Evolutionary conservation across 2,329 filamentous ascomycete genomes (phyloP).

Genomic region (Fusarium irregulare): DNA sequence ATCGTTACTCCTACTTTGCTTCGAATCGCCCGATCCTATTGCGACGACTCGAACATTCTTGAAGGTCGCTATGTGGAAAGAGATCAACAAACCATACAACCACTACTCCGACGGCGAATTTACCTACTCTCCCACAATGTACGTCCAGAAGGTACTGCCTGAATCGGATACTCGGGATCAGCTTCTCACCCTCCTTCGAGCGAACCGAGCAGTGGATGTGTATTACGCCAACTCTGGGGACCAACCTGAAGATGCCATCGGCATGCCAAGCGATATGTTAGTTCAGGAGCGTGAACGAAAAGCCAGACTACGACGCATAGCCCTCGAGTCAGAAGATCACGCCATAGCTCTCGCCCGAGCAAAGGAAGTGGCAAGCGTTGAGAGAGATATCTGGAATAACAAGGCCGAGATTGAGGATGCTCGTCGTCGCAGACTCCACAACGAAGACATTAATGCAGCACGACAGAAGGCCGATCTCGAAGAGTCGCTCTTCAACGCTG

Average conservation of each 20-base stretch:
- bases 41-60: conserved; percentile 68
- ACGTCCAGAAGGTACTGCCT: conserved; percentile 62
- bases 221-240: conserved; percentile 65
- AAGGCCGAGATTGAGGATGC: conserved; percentile 65
- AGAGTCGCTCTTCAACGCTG: conserved; percentile 52
- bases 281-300: conserved; percentile 63
- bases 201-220: conserved; percentile 64
- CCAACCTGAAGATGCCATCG: conserved; percentile 65
- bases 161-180: conserved; percentile 54
- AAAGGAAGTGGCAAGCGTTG: conserved; percentile 63
- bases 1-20: conserved; percentile 68
- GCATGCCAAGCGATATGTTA: conserved; percentile 63
- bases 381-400: conserved; percentile 61
- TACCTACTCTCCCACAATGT: conserved; percentile 74
- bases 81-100: conserved; percentile 70
- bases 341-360: conserved; percentile 59
- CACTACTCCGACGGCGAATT: conserved; percentile 63
- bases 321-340: conserved; percentile 62
- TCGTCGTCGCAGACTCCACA: conserved; percentile 59
- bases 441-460: conserved; percentile 58
- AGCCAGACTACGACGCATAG: conserved; percentile 58
- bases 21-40: conserved; percentile 67
- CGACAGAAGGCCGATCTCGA: conserved; percentile 60
- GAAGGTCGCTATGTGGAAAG: conserved; percentile 73
- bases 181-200: conserved; percentile 61